phyloP scores from a whole-genome alignment of 768 basidiomycete genomes.

The Russula olivacea region DNA sequence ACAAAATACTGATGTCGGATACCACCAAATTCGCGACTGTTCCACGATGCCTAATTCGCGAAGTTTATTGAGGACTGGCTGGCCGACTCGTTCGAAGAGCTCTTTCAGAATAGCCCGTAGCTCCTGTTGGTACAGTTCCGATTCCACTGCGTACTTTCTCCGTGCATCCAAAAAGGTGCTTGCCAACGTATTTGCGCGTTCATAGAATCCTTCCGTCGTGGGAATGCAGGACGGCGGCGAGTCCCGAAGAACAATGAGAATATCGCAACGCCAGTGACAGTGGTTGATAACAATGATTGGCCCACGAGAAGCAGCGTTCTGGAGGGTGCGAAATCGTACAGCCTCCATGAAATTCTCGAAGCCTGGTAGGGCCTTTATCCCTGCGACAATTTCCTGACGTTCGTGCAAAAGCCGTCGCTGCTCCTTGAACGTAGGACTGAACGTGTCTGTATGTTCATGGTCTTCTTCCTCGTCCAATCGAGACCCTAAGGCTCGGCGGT shows the following conservation, averaged over 20 bases:
- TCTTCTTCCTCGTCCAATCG: not conserved
- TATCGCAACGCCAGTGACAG: not conserved
- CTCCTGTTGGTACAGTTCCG: not conserved
- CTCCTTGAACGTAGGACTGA: not conserved
- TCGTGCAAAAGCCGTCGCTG: not conserved
- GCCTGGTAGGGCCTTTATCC: not conserved
- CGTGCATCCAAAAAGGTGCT: not conserved
- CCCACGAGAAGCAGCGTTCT: not conserved
- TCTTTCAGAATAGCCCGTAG: not conserved
- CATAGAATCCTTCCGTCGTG: not conserved
- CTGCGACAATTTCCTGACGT: not conserved
- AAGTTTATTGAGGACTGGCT: conserved; percentile 5
- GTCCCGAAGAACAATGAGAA: not conserved
- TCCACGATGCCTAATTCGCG: not conserved
- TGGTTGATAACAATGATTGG: conserved; percentile 11
- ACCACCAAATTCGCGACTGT: conserved; percentile 18
- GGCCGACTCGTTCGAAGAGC: conserved; percentile 8
- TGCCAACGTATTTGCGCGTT: not conserved
- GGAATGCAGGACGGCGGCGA: not conserved
- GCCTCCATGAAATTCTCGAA: conserved; percentile 5
- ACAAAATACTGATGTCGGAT: not conserved
- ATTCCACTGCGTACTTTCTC: not conserved
- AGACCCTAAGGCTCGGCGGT: not conserved
- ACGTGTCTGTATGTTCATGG: not conserved
- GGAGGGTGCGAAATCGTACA: not conserved